phyloP scores from a whole-genome alignment of 345 rosid species.

The Populus alba region DNA sequence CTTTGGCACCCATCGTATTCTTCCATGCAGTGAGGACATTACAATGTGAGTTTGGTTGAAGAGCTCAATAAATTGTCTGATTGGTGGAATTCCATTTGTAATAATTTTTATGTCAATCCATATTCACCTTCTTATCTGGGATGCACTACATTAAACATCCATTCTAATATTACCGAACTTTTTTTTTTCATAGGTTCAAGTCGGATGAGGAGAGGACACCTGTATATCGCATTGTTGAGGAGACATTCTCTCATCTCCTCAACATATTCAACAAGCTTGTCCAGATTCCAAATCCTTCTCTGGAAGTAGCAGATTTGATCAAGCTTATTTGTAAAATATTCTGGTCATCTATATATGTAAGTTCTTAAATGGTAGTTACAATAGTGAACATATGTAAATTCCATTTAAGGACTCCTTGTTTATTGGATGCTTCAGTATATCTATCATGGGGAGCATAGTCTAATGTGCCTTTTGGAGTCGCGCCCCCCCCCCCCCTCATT shows the following conservation, averaged over 20 bases:
- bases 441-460: background rate
- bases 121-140: background rate
- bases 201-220: slow-evolving; percentile 96
- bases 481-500: too few species aligned
- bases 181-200: slow-evolving; percentile 67
- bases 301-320: slow-evolving; percentile 87
- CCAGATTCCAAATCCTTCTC: slow-evolving; percentile 71
- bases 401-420: background rate
- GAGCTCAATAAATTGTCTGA: background rate
- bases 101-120: background rate
- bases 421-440: background rate
- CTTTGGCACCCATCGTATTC: background rate
- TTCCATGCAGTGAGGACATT: background rate
- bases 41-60: background rate
- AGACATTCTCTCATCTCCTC: slow-evolving; percentile 80
- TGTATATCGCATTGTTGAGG: slow-evolving; percentile 74
- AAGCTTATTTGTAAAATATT: slow-evolving; percentile 97
- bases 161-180: background rate
- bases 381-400: background rate
- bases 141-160: background rate
- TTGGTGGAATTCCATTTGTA: background rate
- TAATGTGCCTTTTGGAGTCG: background rate
- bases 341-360: slow-evolving; percentile 97
- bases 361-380: slow-evolving; percentile 22
- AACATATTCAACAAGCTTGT: slow-evolving; percentile 76